Evolutionary conservation across 108 stramenopile species (phyloP), one percentile per base, ranked within the genome.

Genomic region (Skeletonema menzelii): DNA sequence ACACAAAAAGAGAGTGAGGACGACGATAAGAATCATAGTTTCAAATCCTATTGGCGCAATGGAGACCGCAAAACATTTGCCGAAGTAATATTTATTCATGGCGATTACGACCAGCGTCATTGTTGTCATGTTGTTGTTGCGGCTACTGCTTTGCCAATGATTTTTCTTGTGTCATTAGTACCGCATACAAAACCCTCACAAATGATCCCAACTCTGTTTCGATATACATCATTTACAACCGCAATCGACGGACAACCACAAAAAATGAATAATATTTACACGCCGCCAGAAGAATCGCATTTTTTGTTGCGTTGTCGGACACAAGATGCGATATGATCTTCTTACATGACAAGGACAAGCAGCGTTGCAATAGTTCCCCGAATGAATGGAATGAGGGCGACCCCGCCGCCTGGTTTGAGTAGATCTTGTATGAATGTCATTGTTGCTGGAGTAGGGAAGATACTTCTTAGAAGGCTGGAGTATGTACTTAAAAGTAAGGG

Each of bases 371-470:
- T 91, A 66, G 91, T 87, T 71, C 70, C 61, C 14, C 89, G 79
- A 42, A 95, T 92, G 62, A 91, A 92, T 27, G 94, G 94, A 59
- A 95, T 79, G 22, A 95, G 86, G 60, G 89, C 84, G 55, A 95
- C 83, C 8, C 90, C 94, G 20, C 94, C 94, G 34, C 94, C 94
- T 12, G 94, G 94, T 60, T 82, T 70, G 70, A 95, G 81, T 34
- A 95, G 70, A 65, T 95, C 79, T 37, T 74, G 53, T 76, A 92
- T 63, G 65, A 95, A 87, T 3, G 81, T 79, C 82, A 85, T 38
- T 65, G 46, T 75, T 73, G 22, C 17, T 53, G 8, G 17, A 26
- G 27, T 15, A n/a, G 27, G 20, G 5, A 5, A 26, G 14, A 37
- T n/a, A 28, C 3, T 37, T 11, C 13, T 7, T n/a, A 12, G 35